Evolutionary conservation across 1,139 yeast species (phyloP), one percentile per base, ranked within the genome.

Genomic region (Hemisphaericaspora subhashii): DNA sequence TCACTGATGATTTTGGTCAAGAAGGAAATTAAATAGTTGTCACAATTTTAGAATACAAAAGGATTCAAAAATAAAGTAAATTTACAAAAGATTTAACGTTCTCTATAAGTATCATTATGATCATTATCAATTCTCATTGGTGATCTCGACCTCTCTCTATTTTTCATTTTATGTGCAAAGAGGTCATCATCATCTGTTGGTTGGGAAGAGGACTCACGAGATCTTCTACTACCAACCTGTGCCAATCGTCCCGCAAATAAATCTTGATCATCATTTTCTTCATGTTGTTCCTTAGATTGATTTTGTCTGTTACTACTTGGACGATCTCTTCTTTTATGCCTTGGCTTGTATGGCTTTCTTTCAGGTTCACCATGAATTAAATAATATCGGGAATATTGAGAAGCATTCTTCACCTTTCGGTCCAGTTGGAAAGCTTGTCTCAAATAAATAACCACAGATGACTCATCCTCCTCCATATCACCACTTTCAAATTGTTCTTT

Each of bases 1-100:
- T 94, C 58, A 94, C 99, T 0, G 76, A 76, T 34, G 98, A 94
- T 63, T 94, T 92, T 61, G 98, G 98, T 36, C 96, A 90, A 57
- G 98, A 92, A 62, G 98, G 98, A 40, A 87, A 86, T 58, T 88
- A 54, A 40, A n/a, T n/a, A n/a, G n/a, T n/a, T n/a, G n/a, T n/a
- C n/a, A n/a, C n/a, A n/a, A n/a, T n/a, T n/a, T n/a, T n/a, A n/a
- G n/a, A 13, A 10, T 26, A 26, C 30, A 26, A 15, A 26, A n/a
- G n/a, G n/a, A n/a, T n/a, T n/a, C n/a, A n/a, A n/a, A n/a, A n/a
- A n/a, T n/a, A n/a, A 22, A 22, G 25, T 22, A 10, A 22, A n/a
- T n/a, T n/a, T n/a, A 21, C 11, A 24, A 16, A 7, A 15, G 17
- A n/a, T 24, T 32, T 35, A 41, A 37, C 47, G 41, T 31, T 40